A percentile compares a stretch with the other conserved stretches of the same genome.
Conservation (phyloP, 371 early-diverging fungal genomes). For the Batrachochytrium dendrobatidis region DNA sequence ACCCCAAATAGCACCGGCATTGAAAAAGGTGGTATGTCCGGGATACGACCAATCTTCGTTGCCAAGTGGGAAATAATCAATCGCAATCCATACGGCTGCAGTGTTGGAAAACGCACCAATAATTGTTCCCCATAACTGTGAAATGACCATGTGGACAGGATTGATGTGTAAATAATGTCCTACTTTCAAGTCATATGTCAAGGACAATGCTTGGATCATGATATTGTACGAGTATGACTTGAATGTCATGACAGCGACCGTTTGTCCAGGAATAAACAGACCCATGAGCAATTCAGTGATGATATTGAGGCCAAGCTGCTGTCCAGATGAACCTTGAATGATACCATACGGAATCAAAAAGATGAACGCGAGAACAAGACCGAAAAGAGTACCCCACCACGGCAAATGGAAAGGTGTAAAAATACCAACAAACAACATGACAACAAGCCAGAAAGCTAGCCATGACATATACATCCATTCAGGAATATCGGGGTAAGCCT, state of each 20-base stretch:
- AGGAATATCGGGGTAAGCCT: slow-evolving; percentile 23
- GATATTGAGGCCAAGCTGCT: slow-evolving; percentile 22
- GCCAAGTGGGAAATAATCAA: neutral
- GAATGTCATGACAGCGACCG: slow-evolving; percentile 59
- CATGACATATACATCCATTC: slow-evolving; percentile 18
- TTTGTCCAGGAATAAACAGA: slow-evolving; percentile 53
- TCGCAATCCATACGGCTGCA: slow-evolving; percentile 7
- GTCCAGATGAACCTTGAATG: slow-evolving; percentile 32
- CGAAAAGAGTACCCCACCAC: slow-evolving; percentile 27
- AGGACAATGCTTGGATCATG: slow-evolving; percentile 26
- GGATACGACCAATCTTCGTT: slow-evolving; percentile 8
- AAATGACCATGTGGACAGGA: slow-evolving; percentile 26
- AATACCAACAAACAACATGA: slow-evolving; percentile 13
- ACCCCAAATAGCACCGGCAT: slow-evolving; percentile 58
- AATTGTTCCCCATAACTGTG: slow-evolving; percentile 23
- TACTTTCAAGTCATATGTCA: slow-evolving; percentile 32
- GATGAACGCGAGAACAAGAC: slow-evolving; percentile 12
- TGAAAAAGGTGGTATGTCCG: slow-evolving; percentile 37
- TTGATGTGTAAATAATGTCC: slow-evolving; percentile 42
- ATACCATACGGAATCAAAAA: slow-evolving; percentile 29
- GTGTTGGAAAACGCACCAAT: slow-evolving; percentile 15
- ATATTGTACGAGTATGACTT: slow-evolving; percentile 60
- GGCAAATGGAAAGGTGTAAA: slow-evolving; percentile 20
- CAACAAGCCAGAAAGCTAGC: slow-evolving; percentile 12
- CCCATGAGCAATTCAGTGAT: slow-evolving; percentile 57